Base-by-base conservation (phyloP, 2,329 filamentous ascomycete species). In the Fusarium tuaranense region DNA sequence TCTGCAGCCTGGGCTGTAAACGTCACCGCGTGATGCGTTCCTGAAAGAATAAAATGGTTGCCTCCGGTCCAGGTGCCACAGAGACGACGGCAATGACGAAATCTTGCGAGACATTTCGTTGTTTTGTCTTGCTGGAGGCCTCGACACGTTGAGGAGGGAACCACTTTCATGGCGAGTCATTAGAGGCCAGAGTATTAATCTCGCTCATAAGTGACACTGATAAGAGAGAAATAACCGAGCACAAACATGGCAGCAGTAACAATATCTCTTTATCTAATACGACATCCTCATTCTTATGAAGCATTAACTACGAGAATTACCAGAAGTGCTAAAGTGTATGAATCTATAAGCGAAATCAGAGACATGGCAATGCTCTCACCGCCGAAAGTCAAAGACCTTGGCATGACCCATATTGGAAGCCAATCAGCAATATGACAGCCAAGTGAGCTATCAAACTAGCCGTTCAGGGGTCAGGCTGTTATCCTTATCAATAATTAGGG, bases 1-100 rank as follows among this genome's bases (percentile, higher is more conserved):
- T 73, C 65, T 72, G 77, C 32, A 75, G 77, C 77, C 77, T 78
- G 57, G 51, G 65, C 53, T 8, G 65, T 58, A 63, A 67, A 76
- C 73, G 77, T 76, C 77, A 79, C 71, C 72, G 68, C 57, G 55
- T 75, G 64, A 77, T 78, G 69, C 41, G 65, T 67, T 70, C 51
- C 55, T 41, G 30, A 22, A 22, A 44, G 58, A 51, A 27, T 34
- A 68, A 71, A 65, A 59, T 46, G 67, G 71, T 22, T 76, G 73
- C 73, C 74, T 78, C 63, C 25, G 16, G 20, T 20, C 12, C 32
- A 25, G 25, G 62, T 68, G 25, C 30, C 39, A 48, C 58, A 41
- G 34, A 57, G 41, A 34, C 57, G 30, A 64, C 25, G 25, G 13
- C 44, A 30, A 44, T 65, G 62, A 63, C 30, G 51, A 65, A 39